These are phyloP conservation scores for Gymnopilus dilepis DNA, from an alignment of 768 basidiomycete genomes.

Conservation along the genomic window DNA sequence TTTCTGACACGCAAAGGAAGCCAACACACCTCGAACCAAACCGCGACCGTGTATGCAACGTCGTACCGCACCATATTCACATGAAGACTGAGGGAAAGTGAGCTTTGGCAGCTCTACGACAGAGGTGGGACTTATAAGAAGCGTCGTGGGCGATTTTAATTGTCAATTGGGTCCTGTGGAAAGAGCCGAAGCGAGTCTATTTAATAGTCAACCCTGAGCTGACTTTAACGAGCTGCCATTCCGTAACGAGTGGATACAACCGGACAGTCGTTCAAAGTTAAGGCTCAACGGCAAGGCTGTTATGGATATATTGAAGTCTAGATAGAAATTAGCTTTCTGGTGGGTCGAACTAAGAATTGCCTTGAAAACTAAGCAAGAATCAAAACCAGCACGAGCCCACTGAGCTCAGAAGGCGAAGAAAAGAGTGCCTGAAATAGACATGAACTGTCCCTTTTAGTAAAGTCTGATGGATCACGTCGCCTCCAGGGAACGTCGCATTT, in stretches of 20 bases:
- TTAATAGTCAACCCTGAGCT: not conserved
- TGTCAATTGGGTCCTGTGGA: not conserved
- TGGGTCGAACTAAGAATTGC: not conserved
- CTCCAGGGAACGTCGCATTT: not conserved
- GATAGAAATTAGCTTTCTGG: not conserved
- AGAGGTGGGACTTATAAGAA: slow-evolving; percentile 3
- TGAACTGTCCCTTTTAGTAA: not conserved
- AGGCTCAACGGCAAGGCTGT: not conserved
- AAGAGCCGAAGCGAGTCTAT: not conserved
- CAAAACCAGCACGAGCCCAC: too few species aligned
- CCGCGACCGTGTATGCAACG: slow-evolving; percentile 5
- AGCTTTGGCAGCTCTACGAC: not conserved
- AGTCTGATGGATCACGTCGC: not conserved
- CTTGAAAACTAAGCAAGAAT: not conserved
- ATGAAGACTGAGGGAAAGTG: not conserved
- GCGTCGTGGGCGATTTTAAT: not conserved
- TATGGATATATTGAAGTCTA: not conserved
- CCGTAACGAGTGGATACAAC: not conserved
- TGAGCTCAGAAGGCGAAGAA: too few species aligned
- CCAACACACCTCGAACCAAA: slow-evolving; percentile 6
- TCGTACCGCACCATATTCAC: slow-evolving; percentile 1
- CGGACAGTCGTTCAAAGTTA: not conserved
- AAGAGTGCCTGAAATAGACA: not conserved
- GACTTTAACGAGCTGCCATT: not conserved
- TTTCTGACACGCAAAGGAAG: not conserved